Base-by-base conservation (phyloP, 192 early-diverging fungal genomes). In the Neocallimastix lanati region DNA sequence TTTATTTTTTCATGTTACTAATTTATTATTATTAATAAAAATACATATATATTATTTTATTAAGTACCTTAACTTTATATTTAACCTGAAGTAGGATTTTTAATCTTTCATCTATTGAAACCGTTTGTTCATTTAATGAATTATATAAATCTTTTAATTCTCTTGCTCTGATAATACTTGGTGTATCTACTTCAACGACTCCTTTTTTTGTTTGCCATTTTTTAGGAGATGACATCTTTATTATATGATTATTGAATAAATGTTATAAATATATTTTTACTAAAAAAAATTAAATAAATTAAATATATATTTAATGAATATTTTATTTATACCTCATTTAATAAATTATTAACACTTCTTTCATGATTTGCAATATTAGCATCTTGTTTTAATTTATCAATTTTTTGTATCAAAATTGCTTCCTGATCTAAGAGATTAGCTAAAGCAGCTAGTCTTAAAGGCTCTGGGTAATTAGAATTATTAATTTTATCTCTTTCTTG, bases 41-140 rank as follows among this genome's bases (percentile, higher is more conserved):
- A n/a, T 33, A 33, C 11, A 33, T 33, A 33, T 6, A 33, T 21
- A 21, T 76, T 14, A 35, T 29, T 29, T 29, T 18, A 37, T 36
- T 25, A 38, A 38, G 21, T 85, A 86, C 86, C 81, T 90, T 90
- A 79, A 88, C 87, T 28, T 85, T 90, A 79, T 88, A 90, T 84
- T 90, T 90, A 50, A 90, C 88, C 78, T 90, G 89, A 36, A 90
- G 80, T 36, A 90, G 76, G 29, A 90, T 87, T 78, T 90, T 88
- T 67, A 90, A 80, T 27, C 89, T 80, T 80, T 89, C 88, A 80
- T 90, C 89, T 4, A 90, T 84, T 18, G 86, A 84, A 13, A 87
- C 50, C 76, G 85, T 18, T 9, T 87, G 79, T n/a, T 83, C 77
- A 76, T 84, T 87, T 13, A 90, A 79, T 28, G 89, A 86, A 78